Percentiles rank a stretch among this genome's conserved stretches.
These are phyloP conservation scores for Alternaria rosae DNA, from an alignment of 2,329 filamentous ascomycete genomes.

Conservation along the genomic window DNA sequence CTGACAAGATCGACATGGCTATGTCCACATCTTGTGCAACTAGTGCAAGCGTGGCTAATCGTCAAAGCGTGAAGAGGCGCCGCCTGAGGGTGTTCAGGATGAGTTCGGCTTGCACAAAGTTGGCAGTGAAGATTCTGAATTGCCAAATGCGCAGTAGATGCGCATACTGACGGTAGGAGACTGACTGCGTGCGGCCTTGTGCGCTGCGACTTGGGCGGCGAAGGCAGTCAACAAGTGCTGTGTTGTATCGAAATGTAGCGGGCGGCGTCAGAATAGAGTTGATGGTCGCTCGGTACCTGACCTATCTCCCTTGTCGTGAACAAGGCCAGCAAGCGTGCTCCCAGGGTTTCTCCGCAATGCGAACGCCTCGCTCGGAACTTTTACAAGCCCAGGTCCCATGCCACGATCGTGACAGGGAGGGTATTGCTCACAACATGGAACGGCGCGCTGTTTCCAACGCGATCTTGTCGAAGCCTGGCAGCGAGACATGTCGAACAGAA, in stretches of 20 bases:
- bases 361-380: slow-evolving; percentile 48
- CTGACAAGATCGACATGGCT: slow-evolving; percentile 29
- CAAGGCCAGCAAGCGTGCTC: slow-evolving; percentile 42
- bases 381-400: slow-evolving; percentile 50
- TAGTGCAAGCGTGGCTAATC: slow-evolving; percentile 18
- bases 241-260: slow-evolving; percentile 4
- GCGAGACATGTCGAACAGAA: slow-evolving; percentile 6
- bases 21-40: slow-evolving; percentile 32
- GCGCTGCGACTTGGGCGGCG: not conserved
- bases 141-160: not conserved
- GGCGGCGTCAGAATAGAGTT: slow-evolving; percentile 48
- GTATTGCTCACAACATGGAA: slow-evolving; percentile 28
- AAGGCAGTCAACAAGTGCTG: slow-evolving; percentile 4
- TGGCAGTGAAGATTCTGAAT: slow-evolving; percentile 16
- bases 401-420: slow-evolving; percentile 45
- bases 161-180: not conserved
- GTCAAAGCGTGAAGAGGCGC: slow-evolving; percentile 16
- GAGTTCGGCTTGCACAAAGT: slow-evolving; percentile 17
- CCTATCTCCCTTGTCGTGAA: slow-evolving; percentile 47
- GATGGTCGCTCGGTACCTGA: slow-evolving; percentile 45
- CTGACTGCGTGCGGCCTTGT: not conserved
- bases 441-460: slow-evolving; percentile 32
- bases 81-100: slow-evolving; percentile 13
- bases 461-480: slow-evolving; percentile 39
- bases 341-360: slow-evolving; percentile 51